Percentiles rank a stretch among this genome's conserved stretches.
Conservation (phyloP, 176 grass and related monocot species). For the Oryza coarctata region DNA sequence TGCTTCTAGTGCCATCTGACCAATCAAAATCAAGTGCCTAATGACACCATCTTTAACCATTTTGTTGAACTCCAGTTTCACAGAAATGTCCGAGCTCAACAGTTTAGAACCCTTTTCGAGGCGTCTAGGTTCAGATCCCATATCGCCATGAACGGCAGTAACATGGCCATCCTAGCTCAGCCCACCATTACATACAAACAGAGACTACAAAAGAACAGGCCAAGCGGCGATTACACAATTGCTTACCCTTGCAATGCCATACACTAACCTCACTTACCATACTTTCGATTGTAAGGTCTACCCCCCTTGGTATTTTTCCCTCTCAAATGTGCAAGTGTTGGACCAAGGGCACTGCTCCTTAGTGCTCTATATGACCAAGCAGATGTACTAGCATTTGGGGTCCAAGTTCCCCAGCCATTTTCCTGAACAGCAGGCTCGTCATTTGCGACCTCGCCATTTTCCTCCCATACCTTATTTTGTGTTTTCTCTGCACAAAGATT, state of each 20-base stretch:
- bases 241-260: background rate
- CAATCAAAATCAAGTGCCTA: background rate
- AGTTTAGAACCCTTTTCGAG: background rate
- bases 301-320: constrained; percentile 40
- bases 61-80: background rate
- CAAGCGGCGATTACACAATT: background rate
- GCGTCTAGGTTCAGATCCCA: background rate
- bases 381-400: constrained; percentile 49
- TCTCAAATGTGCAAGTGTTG: constrained; percentile 67
- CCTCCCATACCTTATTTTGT: constrained; percentile 42
- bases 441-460: constrained; percentile 16
- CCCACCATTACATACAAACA: constrained; percentile 11
- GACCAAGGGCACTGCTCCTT: constrained; percentile 77
- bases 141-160: background rate
- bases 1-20: background rate
- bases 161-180: background rate
- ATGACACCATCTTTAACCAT: background rate
- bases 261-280: constrained; percentile 15
- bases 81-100: background rate
- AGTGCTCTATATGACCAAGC: constrained; percentile 75
- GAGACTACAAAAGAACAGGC: background rate
- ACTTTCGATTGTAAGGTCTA: constrained; percentile 27
- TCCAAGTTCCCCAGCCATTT: constrained; percentile 64
- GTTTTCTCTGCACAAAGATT: constrained; percentile 28
- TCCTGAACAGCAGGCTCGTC: constrained; percentile 47